Percentiles rank a stretch among this genome's conserved stretches.
Evolutionary conservation across 2,329 filamentous ascomycete genomes (phyloP).

Genomic region (Macroventuria anomochaeta): DNA sequence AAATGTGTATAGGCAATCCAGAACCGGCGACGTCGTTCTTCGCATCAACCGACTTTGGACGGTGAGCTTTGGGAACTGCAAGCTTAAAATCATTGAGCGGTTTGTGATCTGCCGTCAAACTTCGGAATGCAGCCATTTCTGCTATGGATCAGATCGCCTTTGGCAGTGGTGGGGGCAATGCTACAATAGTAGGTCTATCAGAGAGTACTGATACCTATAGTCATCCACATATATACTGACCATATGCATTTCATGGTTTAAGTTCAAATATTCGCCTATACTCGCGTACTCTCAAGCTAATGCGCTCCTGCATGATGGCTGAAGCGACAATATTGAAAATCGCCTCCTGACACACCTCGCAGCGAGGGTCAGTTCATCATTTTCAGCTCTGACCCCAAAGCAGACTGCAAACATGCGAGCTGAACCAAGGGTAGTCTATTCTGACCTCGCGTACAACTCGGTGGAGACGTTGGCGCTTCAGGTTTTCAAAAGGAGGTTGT

Average conservation of each 20-base stretch:
- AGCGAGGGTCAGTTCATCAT: neutral
- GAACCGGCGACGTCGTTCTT: neutral
- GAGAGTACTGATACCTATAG: neutral
- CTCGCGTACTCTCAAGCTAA: neutral
- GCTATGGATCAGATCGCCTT: neutral
- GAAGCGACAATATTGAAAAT: neutral
- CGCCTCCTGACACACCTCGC: slow-evolving; percentile 10
- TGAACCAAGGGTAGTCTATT: slow-evolving; percentile 3
- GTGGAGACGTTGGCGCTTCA: slow-evolving; percentile 14
- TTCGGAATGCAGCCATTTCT: slow-evolving; percentile 20
- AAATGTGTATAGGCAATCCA: slow-evolving; percentile 23
- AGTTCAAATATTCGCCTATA: neutral
- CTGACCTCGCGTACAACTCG: slow-evolving; percentile 4
- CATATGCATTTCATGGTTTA: neutral
- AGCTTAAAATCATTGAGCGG: slow-evolving; percentile 21
- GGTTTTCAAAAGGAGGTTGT: slow-evolving; percentile 8
- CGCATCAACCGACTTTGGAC: neutral
- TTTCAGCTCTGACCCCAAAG: slow-evolving; percentile 13
- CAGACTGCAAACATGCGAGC: neutral
- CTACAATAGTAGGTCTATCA: too few relatives aligned
- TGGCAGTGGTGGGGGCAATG: neutral
- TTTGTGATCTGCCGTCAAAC: slow-evolving; percentile 20
- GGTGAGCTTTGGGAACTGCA: neutral
- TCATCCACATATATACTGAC: neutral
- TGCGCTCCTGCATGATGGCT: slow-evolving; percentile 1